Evolutionary conservation across 768 basidiomycete species (phyloP), one percentile per base, ranked within the genome.

Genomic region (Rhizopogon salebrosus): DNA sequence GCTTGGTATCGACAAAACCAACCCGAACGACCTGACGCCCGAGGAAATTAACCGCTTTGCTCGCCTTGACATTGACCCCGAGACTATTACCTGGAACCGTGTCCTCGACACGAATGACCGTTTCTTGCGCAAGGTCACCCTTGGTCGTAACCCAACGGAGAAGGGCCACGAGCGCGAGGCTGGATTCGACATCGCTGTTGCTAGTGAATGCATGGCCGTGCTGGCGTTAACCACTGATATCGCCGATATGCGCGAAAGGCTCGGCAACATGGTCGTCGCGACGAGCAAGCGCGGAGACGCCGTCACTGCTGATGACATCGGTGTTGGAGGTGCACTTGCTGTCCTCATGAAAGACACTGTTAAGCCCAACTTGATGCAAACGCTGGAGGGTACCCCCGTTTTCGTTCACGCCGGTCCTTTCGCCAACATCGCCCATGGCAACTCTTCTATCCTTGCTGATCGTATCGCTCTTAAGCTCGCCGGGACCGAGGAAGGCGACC

Each of bases 361-460:
- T 75, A 99, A 98, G 74, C 95, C 95, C 22, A 99, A 98, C 67
- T 72, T 99, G 57, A 99, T 99, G 95, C 95, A 99, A 71, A 94
- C 95, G 3, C 76, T 98, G 37, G 89, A 98, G 84, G 95, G 95
- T 40, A 99, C 95, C 1, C 95, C 95, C 36, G 97, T 99, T 57
- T 98, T 99, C 64, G 97, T 99, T 4, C 95, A 98, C 67, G 95
- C 95, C 4, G 95, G 95, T 50, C 97, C 95, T 24, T 99, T 99
- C 68, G 95, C 95, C 59, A 98, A 99, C 77, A 99, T 99, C 57
- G 95, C 95, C 1, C 95, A 98, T 64, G 92, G 94, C 41, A 99
- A 98, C 73, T 98, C 95, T 1, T 98, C 95, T 37, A 95, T 99
- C 68, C 81, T 99, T 54, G 95, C 95, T n/a, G 95, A 99, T 69